Base-by-base conservation (phyloP, 2,329 filamentous ascomycete species). In the Sporothrix sp. region DNA sequence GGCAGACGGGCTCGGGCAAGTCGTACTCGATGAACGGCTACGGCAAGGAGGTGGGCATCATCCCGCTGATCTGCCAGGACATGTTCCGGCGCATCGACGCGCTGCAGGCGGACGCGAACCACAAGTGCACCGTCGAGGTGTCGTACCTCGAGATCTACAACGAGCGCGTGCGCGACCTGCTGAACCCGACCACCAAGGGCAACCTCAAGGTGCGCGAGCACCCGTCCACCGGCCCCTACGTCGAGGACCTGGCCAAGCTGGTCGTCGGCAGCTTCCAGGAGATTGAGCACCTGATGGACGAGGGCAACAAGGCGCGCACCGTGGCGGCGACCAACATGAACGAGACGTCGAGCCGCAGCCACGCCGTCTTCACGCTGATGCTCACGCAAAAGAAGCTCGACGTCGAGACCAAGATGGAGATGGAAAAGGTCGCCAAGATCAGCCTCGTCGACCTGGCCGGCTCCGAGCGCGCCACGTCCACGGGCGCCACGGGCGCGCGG, bases 121-220 rank as follows among this genome's bases (percentile, higher is more conserved):
- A 95, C 65, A 95, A 87, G 59, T 98, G 96, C 74, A 93, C 91
- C 61, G 93, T 98, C 57, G 85, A 93, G 56, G 93, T 97, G 25
- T 96, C 90, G 3, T 98, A 98, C 71, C 97, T 98, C 62, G 93
- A 98, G 66, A 93, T 98, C 55, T 98, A 98, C 77, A 98, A 98
- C 68, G 93, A 98, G 70, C 93, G 97, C 67, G 93, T 98, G 45
- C 87, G 93, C 52, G 93, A 98, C 64, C 73, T 98, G 32, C 79
- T 98, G 40, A 85, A 82, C 51, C 85, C 86, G 55, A 75, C 86
- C 5, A 87, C 64, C 96, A 57, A 58, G 49, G 57, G 57, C 45
- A 58, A 97, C 65, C 84, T 98, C 60, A 96, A 96, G 69, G 95
- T 98, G 62, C 84, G 93, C 61, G 93, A 98, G 71, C 95, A 88